Evolutionary conservation across 371 early-diverging fungal species (phyloP).

Genomic region (Mucor irregularis): DNA sequence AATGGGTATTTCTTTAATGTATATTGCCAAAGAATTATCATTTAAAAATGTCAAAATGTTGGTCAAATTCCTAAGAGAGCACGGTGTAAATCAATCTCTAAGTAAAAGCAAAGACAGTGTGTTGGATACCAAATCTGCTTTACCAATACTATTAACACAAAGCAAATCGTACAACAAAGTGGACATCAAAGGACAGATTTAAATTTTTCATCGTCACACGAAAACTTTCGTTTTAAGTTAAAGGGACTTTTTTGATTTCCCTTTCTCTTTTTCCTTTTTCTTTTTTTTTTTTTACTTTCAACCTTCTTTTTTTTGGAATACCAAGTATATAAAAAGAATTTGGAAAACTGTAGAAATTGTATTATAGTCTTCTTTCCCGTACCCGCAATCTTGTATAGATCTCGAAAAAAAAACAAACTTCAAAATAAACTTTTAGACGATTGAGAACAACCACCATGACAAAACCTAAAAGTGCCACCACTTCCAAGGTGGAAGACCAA

Average conservation of each 20-base stretch:
- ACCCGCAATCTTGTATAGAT: neutral
- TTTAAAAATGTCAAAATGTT: conserved; percentile 39
- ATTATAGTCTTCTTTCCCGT: conserved; percentile 9
- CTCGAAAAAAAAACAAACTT: too few relatives aligned
- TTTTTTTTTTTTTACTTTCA: conserved; percentile 5
- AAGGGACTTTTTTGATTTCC: neutral
- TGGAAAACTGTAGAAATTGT: too few relatives aligned
- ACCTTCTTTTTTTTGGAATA: neutral
- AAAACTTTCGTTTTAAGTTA: neutral
- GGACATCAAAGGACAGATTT: conserved; percentile 69
- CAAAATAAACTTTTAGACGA: neutral
- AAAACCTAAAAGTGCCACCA: neutral
- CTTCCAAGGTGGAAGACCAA: neutral
- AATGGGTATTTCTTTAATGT: conserved; percentile 44
- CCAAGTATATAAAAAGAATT: neutral
- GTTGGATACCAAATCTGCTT: conserved; percentile 57
- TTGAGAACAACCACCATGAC: neutral
- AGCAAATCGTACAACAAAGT: conserved; percentile 60
- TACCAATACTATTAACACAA: conserved; percentile 49
- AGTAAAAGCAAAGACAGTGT: conserved; percentile 8
- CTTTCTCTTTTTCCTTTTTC: neutral
- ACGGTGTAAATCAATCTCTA: conserved; percentile 19
- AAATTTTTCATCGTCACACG: conserved; percentile 12
- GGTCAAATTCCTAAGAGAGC: conserved; percentile 43
- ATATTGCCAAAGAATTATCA: conserved; percentile 44